Conservation (phyloP, 2,329 filamentous ascomycete genomes). For the Penicillium sp. region DNA sequence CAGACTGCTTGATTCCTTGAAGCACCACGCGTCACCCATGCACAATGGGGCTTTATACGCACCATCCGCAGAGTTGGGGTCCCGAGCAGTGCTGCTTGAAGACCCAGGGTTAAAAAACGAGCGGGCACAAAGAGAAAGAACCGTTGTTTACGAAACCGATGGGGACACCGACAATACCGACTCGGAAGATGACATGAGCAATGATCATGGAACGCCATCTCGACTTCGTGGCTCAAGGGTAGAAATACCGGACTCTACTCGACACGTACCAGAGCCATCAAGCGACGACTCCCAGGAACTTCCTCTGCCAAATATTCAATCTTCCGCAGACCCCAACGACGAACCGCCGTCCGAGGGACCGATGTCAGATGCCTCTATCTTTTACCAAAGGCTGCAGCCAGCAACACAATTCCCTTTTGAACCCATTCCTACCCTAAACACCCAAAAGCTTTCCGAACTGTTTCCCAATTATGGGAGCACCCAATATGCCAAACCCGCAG, state of each 20-base stretch:
- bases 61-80: conserved; percentile 2
- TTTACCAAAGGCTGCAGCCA: conserved; percentile 35
- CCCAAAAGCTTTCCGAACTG: conserved; percentile 39
- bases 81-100: not conserved
- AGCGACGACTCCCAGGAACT: conserved; percentile 34
- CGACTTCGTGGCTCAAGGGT: not conserved
- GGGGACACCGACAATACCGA: conserved; percentile 39
- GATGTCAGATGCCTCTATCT: conserved; percentile 38
- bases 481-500: conserved; percentile 12
- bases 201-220: conserved; percentile 11
- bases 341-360: conserved; percentile 25
- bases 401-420: conserved; percentile 39
- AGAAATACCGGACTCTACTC: not conserved
- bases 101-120: not conserved
- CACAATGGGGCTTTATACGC: conserved; percentile 1
- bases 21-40: not conserved
- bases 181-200: conserved; percentile 21
- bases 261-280: conserved; percentile 12
- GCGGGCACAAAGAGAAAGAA: conserved; percentile 23
- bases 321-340: conserved; percentile 25
- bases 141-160: conserved; percentile 45
- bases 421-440: conserved; percentile 35
- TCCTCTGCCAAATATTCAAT: conserved; percentile 25
- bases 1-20: not conserved
- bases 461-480: conserved; percentile 33